Evolutionary conservation across 2,329 filamentous ascomycete species (phyloP).

Genomic region (Cladorrhinum sp.): DNA sequence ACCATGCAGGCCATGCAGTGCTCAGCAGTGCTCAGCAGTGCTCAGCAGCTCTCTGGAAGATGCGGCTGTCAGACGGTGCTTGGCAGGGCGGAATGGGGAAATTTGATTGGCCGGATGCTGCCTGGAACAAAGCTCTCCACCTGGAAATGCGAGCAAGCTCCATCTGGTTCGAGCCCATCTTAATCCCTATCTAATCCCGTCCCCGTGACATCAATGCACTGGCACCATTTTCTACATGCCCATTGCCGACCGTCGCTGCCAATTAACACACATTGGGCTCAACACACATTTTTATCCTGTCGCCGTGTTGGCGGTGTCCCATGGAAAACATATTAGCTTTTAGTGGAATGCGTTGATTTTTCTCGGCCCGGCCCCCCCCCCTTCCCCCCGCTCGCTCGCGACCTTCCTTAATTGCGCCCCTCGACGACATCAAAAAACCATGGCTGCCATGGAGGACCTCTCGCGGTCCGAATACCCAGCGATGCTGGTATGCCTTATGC

Average conservation of each 20-base stretch:
- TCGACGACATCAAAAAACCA: constrained; percentile 16
- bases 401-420: constrained; percentile 23
- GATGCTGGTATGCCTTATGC: constrained; percentile 69
- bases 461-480: constrained; percentile 88
- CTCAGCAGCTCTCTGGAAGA: neutral
- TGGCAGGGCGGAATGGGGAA: neutral
- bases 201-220: constrained; percentile 30
- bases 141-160: constrained; percentile 20
- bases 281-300: neutral
- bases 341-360: constrained; percentile 27
- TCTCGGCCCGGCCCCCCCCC: neutral
- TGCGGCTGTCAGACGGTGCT: constrained; percentile 3
- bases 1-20: neutral
- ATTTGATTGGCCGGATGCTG: constrained; percentile 10
- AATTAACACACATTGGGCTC: neutral
- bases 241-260: neutral
- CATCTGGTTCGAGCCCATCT: constrained; percentile 15
- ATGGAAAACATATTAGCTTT: constrained; percentile 7
- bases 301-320: constrained; percentile 3
- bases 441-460: constrained; percentile 63
- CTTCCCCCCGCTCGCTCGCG: constrained; percentile 6
- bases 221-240: constrained; percentile 15
- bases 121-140: constrained; percentile 19
- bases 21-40: neutral
- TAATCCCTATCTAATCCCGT: neutral